Percentiles rank a stretch among this genome's conserved stretches.
Conservation (phyloP, 148 eudicot genomes). For the Rhododendron ovatum region DNA sequence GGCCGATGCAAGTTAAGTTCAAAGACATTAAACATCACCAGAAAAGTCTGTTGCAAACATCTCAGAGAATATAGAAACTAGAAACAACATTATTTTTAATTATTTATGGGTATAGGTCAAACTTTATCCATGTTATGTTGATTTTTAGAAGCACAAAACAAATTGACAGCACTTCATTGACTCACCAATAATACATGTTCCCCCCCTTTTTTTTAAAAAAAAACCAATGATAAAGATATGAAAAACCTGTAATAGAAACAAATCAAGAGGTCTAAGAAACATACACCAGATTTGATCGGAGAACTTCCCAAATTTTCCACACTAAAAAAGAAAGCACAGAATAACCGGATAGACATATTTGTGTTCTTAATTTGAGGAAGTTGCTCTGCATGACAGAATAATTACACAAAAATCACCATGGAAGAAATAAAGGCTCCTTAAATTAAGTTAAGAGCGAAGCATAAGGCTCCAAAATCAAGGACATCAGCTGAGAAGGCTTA, state of each 20-base stretch:
- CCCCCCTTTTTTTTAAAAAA: too few relatives aligned
- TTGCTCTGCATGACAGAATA: neutral
- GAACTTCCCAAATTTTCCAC: neutral
- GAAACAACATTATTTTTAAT: neutral
- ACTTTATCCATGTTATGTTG: neutral
- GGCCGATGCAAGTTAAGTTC: slow-evolving; percentile 5
- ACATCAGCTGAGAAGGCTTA: neutral
- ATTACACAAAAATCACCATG: neutral
- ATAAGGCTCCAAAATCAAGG: neutral
- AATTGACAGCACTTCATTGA: neutral
- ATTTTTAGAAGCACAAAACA: neutral
- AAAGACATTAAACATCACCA: neutral
- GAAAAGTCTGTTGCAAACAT: slow-evolving; percentile 1
- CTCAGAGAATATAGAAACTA: neutral
- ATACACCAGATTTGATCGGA: neutral
- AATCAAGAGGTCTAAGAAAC: neutral
- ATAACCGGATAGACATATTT: neutral
- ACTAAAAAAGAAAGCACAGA: neutral
- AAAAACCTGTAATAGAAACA: neutral
- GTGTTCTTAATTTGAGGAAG: neutral
- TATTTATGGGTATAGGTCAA: neutral
- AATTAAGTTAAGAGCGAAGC: neutral
- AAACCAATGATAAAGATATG: neutral
- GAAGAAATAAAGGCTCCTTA: neutral
- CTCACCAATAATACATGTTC: neutral